These are phyloP conservation scores for Didymellaceae sp. DNA, from an alignment of 2,329 filamentous ascomycete species.

Conservation along the genomic window DNA sequence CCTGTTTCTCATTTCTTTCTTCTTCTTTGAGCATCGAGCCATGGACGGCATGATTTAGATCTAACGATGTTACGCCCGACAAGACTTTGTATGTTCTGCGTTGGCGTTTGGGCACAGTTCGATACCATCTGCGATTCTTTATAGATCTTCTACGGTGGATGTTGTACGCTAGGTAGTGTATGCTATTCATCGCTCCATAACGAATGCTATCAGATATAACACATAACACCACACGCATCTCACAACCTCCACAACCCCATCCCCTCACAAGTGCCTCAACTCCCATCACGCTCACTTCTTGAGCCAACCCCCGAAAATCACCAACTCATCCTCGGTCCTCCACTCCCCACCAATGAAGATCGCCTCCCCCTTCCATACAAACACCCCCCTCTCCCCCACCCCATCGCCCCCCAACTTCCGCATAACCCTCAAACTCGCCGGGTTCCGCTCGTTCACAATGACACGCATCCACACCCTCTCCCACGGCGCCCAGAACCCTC, in stretches of 20 bases:
- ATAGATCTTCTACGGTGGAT: too few relatives aligned
- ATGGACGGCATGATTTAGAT: background rate
- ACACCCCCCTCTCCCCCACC: conserved; percentile 35
- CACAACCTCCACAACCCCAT: background rate
- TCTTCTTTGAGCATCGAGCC: background rate
- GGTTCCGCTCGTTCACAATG: conserved; percentile 42
- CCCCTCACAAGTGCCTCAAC: background rate
- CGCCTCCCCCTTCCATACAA: conserved; percentile 32
- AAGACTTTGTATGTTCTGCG: too few relatives aligned
- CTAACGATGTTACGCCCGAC: too few relatives aligned
- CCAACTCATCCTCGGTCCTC: conserved; percentile 29
- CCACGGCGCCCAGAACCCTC: conserved; percentile 32
- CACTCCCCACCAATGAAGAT: conserved; percentile 35
- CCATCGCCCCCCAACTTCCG: conserved; percentile 26
- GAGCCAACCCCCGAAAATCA: conserved; percentile 30
- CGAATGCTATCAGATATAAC: too few relatives aligned
- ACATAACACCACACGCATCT: too few relatives aligned
- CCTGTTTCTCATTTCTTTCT: background rate
- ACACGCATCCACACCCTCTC: conserved; percentile 39
- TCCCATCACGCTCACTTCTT: background rate
- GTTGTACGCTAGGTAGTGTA: too few relatives aligned
- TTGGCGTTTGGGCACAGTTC: too few relatives aligned
- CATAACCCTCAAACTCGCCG: conserved; percentile 40
- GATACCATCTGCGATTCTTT: too few relatives aligned
- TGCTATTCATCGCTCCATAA: too few relatives aligned